Evolutionary conservation across 2,329 filamentous ascomycete species (phyloP), one percentile per base, ranked within the genome.

Genomic region (Fusarium cyanostomum): DNA sequence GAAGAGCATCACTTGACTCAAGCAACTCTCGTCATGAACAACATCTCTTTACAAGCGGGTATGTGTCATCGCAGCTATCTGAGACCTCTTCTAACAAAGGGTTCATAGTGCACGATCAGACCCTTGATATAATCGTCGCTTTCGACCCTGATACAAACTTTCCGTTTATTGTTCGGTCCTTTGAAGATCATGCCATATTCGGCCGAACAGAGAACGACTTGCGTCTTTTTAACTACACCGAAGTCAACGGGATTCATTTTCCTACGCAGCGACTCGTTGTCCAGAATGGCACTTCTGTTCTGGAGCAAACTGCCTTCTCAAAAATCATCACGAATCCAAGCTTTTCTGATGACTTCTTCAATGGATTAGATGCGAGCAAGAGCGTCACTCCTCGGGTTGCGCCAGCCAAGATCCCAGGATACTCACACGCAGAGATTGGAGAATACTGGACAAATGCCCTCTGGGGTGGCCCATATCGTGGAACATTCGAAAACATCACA

Each of bases 391-490:
- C 41, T 49, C 45, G 31, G 4, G 15, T n/a, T 28, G 31, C 45
- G 5, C 45, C 45, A 8, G n/a, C 31, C 27, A 26, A 49, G 26
- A 31, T 45, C 7, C 31, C 41, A 1, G 60, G 43, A n/a, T 60
- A 63, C 24, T 39, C 24, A 6, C 39, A 56, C 12, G 52, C 60
- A 7, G 52, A 56, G 15, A 52, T 63, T 18, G 52, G 56, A 2
- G 60, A 63, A 27, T 60, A 37, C 8, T 60, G 56, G 48, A 45
- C 51, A 8, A 49, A 49, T 37, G 44, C 53, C 4, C 42, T 64
- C 10, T 64, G 57, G 60, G 28, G 34, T 5, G 60, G 60, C 6
- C 48, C 31, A 10, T 64, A 64, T 33, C 27, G 35, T 1, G 60
- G 60, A 27, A 61, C 60, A 21, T 41, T 38, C 13, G 31, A 49